phyloP scores from a whole-genome alignment of 164 flowering plant species.

The Chimonanthus praecox region DNA sequence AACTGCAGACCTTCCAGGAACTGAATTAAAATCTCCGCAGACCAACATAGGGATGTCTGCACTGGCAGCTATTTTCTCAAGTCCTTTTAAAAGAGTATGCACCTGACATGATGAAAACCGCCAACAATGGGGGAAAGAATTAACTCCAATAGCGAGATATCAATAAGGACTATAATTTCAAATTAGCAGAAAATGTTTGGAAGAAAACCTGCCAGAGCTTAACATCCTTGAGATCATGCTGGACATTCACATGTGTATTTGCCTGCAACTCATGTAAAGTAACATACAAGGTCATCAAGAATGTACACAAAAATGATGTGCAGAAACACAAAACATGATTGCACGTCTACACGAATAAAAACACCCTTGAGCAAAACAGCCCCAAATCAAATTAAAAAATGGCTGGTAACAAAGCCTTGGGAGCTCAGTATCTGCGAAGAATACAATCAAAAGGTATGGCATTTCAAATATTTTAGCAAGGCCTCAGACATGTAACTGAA shows the following conservation, averaged over 20 bases:
- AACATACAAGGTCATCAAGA: neutral
- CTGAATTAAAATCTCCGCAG: conserved; percentile 93
- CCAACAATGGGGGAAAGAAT: neutral
- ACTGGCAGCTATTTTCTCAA: conserved; percentile 97
- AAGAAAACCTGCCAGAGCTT: conserved; percentile 93
- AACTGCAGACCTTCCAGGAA: conserved; percentile 74
- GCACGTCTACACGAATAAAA: too few relatives aligned
- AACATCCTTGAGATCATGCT: conserved; percentile 89
- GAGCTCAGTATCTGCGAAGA: too few relatives aligned
- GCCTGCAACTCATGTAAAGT: conserved; percentile 43
- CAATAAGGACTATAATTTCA: neutral
- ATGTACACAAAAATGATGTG: too few relatives aligned
- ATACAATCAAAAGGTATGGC: too few relatives aligned
- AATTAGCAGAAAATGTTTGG: conserved; percentile 4
- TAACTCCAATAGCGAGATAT: neutral
- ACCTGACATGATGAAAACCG: conserved; percentile 34
- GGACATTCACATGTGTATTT: conserved; percentile 91
- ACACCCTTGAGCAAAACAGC: too few relatives aligned
- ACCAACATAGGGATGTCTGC: conserved; percentile 98
- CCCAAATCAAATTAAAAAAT: too few relatives aligned
- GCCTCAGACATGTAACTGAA: too few relatives aligned
- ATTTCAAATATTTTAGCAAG: too few relatives aligned
- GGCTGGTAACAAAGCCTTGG: too few relatives aligned
- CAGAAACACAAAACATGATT: too few relatives aligned
- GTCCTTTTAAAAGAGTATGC: conserved; percentile 84